Evolutionary conservation across 169 alveolate species (phyloP), one percentile per base, ranked within the genome.

Genomic region (Ichthyophthirius multifiliis): DNA sequence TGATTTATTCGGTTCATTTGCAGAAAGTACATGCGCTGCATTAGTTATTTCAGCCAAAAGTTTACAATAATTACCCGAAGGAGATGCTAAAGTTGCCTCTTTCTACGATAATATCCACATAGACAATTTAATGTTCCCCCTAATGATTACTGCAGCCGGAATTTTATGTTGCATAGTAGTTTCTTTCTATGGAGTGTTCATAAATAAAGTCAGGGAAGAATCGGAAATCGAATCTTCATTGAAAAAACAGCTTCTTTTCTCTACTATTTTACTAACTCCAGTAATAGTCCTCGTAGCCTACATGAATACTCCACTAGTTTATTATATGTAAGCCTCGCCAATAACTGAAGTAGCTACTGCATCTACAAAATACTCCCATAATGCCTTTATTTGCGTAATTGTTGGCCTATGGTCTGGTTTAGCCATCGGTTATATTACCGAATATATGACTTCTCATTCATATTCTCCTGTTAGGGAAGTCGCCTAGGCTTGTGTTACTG

Each of bases 21-120:
- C 99, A 6, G 98, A 95, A 88, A 76, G 97, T 23, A 94, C 96
- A 46, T 95, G 98, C 65, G 98, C 98, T 39, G 97, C 97, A 39
- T 82, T 97, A 67, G 97, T 96, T 45, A 90, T 95, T 71, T 89
- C 39, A 77, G 90, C 41, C 78, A 86, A 16, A 62, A 65, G 73
- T 83, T n/a, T n/a, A n/a, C n/a, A n/a, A n/a, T n/a, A n/a, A n/a
- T n/a, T n/a, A n/a, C n/a, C n/a, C n/a, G n/a, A n/a, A n/a, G n/a
- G n/a, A n/a, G 80, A 85, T 45, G 75, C 92, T 27, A 81, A 89
- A 37, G 78, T 86, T 18, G 64, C 85, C 30, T 41, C 82, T 3
- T 74, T 84, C 16, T 34, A 23, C 65, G 64, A 0, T 46, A 4
- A 41, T n/a, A 81, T 88, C 31, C 37, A 85, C 79, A 84, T 83